Conservation (phyloP, 1,284 basidiomycete genomes). For the Irpex sp. region DNA sequence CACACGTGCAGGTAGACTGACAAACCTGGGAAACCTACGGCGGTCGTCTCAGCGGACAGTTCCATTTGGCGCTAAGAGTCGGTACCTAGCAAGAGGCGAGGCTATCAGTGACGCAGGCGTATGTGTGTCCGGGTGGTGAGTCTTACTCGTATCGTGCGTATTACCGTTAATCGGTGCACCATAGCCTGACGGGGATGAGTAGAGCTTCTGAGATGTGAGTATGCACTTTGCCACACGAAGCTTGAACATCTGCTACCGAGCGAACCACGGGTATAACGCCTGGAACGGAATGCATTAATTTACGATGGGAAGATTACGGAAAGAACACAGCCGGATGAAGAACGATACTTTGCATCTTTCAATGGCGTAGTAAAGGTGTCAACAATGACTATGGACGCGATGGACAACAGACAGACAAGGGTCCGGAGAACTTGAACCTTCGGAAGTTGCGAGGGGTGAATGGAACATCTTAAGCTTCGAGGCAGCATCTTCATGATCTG, state of each 20-base stretch:
- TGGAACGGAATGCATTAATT: neutral
- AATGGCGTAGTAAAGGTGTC: no score
- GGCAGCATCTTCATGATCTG: neutral
- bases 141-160: no score
- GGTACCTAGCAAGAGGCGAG: neutral
- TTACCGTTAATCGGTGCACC: no score
- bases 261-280: neutral
- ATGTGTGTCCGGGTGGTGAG: no score
- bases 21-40: neutral
- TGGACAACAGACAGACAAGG: no score
- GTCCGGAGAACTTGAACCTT: neutral
- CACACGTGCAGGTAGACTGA: neutral
- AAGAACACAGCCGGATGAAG: neutral
- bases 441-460: neutral
- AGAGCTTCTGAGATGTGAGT: no score
- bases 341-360: neutral
- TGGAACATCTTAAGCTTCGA: neutral
- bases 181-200: no score
- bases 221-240: neutral
- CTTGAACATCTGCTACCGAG: neutral
- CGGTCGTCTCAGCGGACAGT: neutral
- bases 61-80: neutral
- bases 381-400: no score
- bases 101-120: no score
- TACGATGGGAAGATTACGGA: neutral